Percentiles rank a stretch among this genome's conserved stretches.
Conservation (phyloP, 306 rosid genomes). For the Dryas alaskensis region DNA sequence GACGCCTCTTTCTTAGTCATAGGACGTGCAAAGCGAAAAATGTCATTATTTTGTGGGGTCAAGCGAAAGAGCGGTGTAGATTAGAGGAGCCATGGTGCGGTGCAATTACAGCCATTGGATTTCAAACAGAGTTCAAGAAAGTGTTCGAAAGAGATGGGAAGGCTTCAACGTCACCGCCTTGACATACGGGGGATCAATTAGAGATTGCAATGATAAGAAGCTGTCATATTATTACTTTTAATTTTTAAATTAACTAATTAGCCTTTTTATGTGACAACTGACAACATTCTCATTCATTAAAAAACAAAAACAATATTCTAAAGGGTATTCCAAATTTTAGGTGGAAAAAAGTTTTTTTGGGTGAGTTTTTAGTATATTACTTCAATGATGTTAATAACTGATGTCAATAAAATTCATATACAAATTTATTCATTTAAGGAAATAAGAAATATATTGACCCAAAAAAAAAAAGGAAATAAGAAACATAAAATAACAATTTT, state of each 20-base stretch:
- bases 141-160: neutral
- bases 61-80: neutral
- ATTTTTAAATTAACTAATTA: neutral
- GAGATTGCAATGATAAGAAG: neutral
- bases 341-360: too few species aligned
- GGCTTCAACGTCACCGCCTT: slow-evolving; percentile 5
- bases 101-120: slow-evolving; percentile 21
- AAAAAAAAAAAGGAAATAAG: too few species aligned
- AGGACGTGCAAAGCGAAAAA: slow-evolving; percentile 6
- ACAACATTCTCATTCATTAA: too few species aligned
- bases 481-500: too few species aligned
- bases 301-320: too few species aligned
- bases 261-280: neutral
- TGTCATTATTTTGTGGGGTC: neutral
- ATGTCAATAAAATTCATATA: too few species aligned
- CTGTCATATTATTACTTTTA: neutral
- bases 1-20: neutral
- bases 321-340: too few species aligned
- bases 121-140: neutral
- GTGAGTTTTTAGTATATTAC: too few species aligned
- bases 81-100: slow-evolving; percentile 1
- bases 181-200: slow-evolving; percentile 8
- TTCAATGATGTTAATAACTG: too few species aligned
- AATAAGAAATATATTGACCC: too few species aligned
- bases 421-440: too few species aligned